Base-by-base conservation (phyloP, 2,329 filamentous ascomycete genomes). In the Pseudogymnoascus sp. region DNA sequence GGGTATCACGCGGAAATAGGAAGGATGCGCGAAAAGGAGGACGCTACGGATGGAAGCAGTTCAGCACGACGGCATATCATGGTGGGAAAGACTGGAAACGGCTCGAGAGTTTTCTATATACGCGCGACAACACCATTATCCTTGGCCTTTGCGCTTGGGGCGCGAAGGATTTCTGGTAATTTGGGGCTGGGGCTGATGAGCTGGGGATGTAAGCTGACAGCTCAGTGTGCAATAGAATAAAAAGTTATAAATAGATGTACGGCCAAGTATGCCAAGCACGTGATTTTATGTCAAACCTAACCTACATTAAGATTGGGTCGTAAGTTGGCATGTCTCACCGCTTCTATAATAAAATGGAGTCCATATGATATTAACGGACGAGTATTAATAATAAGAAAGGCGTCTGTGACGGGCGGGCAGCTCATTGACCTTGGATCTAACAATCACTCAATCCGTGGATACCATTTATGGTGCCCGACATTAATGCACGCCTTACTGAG, bases 31-130 rank as follows among this genome's bases (percentile, higher is more conserved):
- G 23, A 28, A 49, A 49, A 49, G 14, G n/a, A 33, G 12, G 49
- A 33, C 49, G 25, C 33, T 33, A 33, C 12, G 25, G 28, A 12
- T 21, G 9, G 28, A 33, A 55, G 9, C 49, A 55, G 49, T 12
- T 55, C 25, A 55, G 25, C 49, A 33, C 49, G 5, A 33, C 25
- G 28, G 9, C 25, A 33, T 55, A 33, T 31, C 28, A 55, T 18
- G 18, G 25, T 18, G 49, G 49, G 16, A 55, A 55, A 55, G n/a
- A 12, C n/a, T 33, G 9, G n/a, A 55, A 52, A 31, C 1, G 49
- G 49, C 49, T 55, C 49, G 4, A 33, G 28, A 55, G 49, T 55
- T 52, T 52, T 31, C 49, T 55, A 55, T 55, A 55, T 55, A 55
- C 49, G 49, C 49, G n/a, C 49, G 16, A 33, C 49, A 33, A 55